Evolutionary conservation across 805 yeast species (phyloP).

Genomic region (Maudiozyma turicensis): DNA sequence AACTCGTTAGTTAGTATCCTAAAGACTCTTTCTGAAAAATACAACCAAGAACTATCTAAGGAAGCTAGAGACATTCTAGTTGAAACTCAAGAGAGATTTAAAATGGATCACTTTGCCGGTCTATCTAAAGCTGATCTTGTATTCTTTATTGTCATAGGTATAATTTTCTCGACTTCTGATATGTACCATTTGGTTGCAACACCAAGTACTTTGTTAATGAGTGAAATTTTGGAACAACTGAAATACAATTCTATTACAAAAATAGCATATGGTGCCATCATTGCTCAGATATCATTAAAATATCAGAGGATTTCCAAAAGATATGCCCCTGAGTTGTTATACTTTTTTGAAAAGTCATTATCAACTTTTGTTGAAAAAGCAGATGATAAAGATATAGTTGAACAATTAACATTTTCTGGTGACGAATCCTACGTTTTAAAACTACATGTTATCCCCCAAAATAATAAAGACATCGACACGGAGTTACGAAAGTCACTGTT

Average conservation of each 20-base stretch:
- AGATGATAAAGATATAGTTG: constrained; percentile 10
- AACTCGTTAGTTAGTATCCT: constrained; percentile 39
- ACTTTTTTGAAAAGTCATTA: constrained; percentile 46
- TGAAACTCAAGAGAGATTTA: constrained; percentile 46
- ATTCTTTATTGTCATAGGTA: constrained; percentile 62
- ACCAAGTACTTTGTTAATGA: constrained; percentile 65
- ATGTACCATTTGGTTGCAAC: constrained; percentile 87
- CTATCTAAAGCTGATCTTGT: constrained; percentile 44
- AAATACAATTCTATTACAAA: constrained; percentile 33
- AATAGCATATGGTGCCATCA: constrained; percentile 50
- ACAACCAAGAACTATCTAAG: constrained; percentile 53
- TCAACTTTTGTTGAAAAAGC: constrained; percentile 23
- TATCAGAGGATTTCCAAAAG: constrained; percentile 80
- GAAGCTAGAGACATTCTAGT: constrained; percentile 48
- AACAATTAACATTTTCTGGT: constrained; percentile 5
- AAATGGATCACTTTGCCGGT: constrained; percentile 30
- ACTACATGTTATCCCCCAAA: constrained; percentile 20
- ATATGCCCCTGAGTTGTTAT: constrained; percentile 66
- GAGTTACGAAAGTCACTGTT: constrained; percentile 15
- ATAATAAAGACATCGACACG: constrained; percentile 21
- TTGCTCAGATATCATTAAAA: constrained; percentile 53
- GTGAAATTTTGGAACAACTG: constrained; percentile 54
- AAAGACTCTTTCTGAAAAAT: constrained; percentile 53
- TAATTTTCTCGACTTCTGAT: constrained; percentile 86
- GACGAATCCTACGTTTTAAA: constrained; percentile 7